These are phyloP conservation scores for Allium cepa DNA, from an alignment of 106 monocot species.

Conservation along the genomic window DNA sequence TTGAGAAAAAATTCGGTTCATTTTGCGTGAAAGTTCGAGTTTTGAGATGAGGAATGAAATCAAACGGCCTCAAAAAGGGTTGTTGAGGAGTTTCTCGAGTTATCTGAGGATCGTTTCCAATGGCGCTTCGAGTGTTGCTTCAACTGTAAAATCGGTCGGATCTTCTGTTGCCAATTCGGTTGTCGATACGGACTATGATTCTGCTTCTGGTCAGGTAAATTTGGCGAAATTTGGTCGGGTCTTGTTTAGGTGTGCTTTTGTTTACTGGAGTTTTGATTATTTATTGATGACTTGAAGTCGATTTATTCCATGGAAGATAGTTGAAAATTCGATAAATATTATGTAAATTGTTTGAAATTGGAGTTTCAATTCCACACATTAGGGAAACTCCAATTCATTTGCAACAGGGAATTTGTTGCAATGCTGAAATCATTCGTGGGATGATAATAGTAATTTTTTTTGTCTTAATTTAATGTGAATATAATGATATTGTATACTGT, in stretches of 20 bases:
- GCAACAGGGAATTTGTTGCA: too few relatives aligned
- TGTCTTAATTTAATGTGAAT: too few relatives aligned
- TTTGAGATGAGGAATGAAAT: constrained; percentile 25
- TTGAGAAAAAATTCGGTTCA: too few relatives aligned
- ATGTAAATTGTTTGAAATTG: background rate
- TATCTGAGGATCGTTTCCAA: constrained; percentile 22
- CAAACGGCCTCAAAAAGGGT: constrained; percentile 19
- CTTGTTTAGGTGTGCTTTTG: background rate
- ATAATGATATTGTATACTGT: too few relatives aligned
- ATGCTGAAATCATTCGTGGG: too few relatives aligned
- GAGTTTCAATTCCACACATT: too few relatives aligned
- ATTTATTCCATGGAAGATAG: background rate
- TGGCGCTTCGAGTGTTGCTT: constrained; percentile 22
- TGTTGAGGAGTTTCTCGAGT: constrained; percentile 13
- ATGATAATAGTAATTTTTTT: too few relatives aligned
- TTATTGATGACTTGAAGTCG: background rate
- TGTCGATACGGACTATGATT: constrained; percentile 17
- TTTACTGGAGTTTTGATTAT: background rate
- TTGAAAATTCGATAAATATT: background rate
- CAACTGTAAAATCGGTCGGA: constrained; percentile 19
- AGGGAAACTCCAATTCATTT: too few relatives aligned
- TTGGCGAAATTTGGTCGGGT: constrained; percentile 5
- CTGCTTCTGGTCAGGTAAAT: constrained; percentile 18
- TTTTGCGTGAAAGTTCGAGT: background rate
- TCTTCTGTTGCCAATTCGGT: constrained; percentile 18